Conservation (phyloP, 805 yeast genomes). For the Lipomyces orientalis region DNA sequence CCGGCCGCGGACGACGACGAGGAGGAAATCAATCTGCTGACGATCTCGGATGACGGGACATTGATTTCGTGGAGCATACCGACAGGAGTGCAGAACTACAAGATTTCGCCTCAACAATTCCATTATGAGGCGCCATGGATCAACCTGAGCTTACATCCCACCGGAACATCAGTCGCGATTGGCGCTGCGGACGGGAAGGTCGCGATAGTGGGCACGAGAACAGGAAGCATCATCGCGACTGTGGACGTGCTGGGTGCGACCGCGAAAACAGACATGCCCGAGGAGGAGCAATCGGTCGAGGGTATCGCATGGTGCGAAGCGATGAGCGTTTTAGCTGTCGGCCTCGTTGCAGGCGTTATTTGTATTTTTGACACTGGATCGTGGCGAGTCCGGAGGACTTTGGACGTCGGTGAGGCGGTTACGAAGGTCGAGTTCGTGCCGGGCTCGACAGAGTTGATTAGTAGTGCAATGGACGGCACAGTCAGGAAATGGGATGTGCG, state of each 20-base stretch:
- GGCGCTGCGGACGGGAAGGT: constrained; percentile 90
- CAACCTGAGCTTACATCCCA: constrained; percentile 59
- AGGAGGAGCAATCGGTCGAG: constrained; percentile 61
- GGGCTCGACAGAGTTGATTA: constrained; percentile 64
- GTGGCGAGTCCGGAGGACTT: constrained; percentile 81
- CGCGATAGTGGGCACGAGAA: constrained; percentile 74
- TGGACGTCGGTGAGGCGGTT: constrained; percentile 78
- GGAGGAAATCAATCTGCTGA: constrained; percentile 60
- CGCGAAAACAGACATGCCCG: constrained; percentile 54
- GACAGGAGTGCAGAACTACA: constrained; percentile 72
- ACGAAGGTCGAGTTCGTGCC: constrained; percentile 71
- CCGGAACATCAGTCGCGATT: constrained; percentile 65
- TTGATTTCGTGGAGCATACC: constrained; percentile 90
- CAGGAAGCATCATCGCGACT: constrained; percentile 70
- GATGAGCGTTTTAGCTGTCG: constrained; percentile 75
- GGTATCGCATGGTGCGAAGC: constrained; percentile 79
- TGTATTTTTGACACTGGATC: constrained; percentile 79
- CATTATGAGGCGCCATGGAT: constrained; percentile 93
- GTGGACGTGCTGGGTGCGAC: constrained; percentile 59
- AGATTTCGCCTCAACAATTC: constrained; percentile 66
- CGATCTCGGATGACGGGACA: constrained; percentile 84
- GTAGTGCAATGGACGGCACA: constrained; percentile 82
- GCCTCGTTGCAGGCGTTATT: constrained; percentile 88
- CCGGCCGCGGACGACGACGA: constrained; percentile 27
- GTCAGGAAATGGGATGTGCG: constrained; percentile 88